Evolutionary conservation across 495 filamentous ascomycete species (phyloP).

Genomic region (Penicillium macrosclerotiorum): DNA sequence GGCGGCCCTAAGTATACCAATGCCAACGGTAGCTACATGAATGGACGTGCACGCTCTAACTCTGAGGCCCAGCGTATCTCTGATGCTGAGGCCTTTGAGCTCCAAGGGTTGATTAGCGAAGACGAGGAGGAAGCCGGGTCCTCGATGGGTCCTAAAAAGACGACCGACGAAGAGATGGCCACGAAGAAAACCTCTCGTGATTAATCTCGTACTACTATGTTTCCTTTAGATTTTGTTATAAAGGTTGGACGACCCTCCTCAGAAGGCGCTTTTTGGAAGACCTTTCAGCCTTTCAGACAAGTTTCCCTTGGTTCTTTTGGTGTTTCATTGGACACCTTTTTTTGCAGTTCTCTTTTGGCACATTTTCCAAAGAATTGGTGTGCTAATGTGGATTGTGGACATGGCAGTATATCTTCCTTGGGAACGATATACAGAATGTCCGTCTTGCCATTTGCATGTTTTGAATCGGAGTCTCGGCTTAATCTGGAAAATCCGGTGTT

Average conservation of each 20-base stretch:
- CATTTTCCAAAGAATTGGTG: too few species aligned
- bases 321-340: too few species aligned
- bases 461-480: too few species aligned
- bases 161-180: constrained; percentile 38
- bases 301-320: too few species aligned
- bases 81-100: constrained; percentile 88
- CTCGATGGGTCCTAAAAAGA: constrained; percentile 29
- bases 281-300: too few species aligned
- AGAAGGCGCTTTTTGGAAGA: too few species aligned
- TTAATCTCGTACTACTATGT: neutral
- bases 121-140: constrained; percentile 49
- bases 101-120: constrained; percentile 86
- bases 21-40: constrained; percentile 32
- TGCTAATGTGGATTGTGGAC: too few species aligned
- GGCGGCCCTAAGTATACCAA: constrained; percentile 18
- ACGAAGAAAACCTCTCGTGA: constrained; percentile 23
- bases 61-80: constrained; percentile 50
- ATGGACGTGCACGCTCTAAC: constrained; percentile 54
- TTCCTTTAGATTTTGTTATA: too few species aligned
- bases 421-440: too few species aligned
- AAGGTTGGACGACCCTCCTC: too few species aligned
- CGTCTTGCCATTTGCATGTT: neutral
- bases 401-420: too few species aligned
- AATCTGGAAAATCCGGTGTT: neutral
- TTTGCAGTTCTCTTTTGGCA: too few species aligned